phyloP scores from a whole-genome alignment of 441 rosid genomes.

The Oxalis stricta region DNA sequence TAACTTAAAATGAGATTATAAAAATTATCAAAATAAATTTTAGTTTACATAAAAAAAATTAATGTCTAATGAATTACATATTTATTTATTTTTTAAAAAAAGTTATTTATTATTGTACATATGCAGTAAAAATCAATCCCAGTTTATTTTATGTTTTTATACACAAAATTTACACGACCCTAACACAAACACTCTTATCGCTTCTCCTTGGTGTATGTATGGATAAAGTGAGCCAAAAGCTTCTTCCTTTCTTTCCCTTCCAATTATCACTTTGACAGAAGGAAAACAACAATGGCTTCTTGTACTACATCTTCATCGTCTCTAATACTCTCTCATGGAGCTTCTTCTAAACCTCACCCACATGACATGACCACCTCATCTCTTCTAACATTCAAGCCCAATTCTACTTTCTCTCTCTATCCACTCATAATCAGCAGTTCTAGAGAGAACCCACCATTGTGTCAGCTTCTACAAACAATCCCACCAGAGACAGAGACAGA shows the following conservation, averaged over 20 bases:
- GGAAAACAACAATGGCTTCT: conserved; percentile 26
- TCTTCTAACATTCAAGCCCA: conserved; percentile 43
- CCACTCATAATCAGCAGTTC: conserved; percentile 24
- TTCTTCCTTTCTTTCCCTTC: not conserved
- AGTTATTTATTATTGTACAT: no score
- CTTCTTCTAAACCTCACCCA: conserved; percentile 29
- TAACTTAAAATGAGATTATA: no score
- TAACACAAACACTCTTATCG: not conserved
- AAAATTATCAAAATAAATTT: no score
- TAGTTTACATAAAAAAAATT: no score
- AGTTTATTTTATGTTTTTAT: not conserved
- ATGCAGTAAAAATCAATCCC: no score
- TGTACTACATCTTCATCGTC: conserved; percentile 31
- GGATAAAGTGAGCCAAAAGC: not conserved
- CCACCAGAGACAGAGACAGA: conserved; percentile 9
- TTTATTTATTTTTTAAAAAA: no score
- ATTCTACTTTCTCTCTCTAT: conserved; percentile 14
- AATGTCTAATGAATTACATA: no score
- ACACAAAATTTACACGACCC: not conserved
- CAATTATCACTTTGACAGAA: no score
- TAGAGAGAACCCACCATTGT: conserved; percentile 9
- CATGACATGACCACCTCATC: conserved; percentile 37
- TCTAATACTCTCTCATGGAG: conserved; percentile 38
- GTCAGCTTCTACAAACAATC: conserved; percentile 8
- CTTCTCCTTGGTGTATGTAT: not conserved